Base-by-base conservation (phyloP, 2,329 filamentous ascomycete genomes). In the Amesomyces nigricolor region DNA sequence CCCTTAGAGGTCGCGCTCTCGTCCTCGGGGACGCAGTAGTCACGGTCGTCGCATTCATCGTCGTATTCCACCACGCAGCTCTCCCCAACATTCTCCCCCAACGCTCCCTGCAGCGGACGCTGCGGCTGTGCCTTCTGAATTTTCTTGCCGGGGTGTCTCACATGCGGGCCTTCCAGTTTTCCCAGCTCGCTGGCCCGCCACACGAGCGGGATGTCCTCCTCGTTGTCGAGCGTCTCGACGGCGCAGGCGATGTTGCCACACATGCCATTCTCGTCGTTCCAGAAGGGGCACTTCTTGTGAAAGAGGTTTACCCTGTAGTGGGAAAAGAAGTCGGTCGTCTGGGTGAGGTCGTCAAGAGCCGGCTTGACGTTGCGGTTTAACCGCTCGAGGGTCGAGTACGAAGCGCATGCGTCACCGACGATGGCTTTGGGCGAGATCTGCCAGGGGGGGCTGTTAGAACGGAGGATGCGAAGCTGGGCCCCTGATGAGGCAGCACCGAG, bases 31-130 rank as follows among this genome's bases (percentile, higher is more conserved):
- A 97, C 83, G 72, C 94, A 99, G 71, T 97, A 99, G 70, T 99
- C 94, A 62, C 94, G 83, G 63, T 96, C 88, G 73, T 97, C 92
- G 72, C 91, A 96, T 72, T 96, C 92, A 66, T 96, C 92, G 66
- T 97, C 92, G 68, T 95, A 95, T 73, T 99, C 94, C 16, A 97
- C 86, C 45, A 99, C 91, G 69, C 94, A 99, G 70, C 89, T 96
- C 75, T 99, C 94, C 51, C 89, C 91, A 0, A 96, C 92, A 54
- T 86, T 76, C 50, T 91, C 89, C 46, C 94, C 94, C 8, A 99
- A 73, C 64, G 85, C 80, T 14, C 92, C 92, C 64, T 90, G 84
- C 6, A 97, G 75, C 17, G 94, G 94, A 54, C 82, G 80, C 63
- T 87, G 73, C 3, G 83, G 85, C 47, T 86, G 77, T 68, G 91